Evolutionary conservation across 2,329 filamentous ascomycete genomes (phyloP).

Genomic region (Pseudonectria buxi): DNA sequence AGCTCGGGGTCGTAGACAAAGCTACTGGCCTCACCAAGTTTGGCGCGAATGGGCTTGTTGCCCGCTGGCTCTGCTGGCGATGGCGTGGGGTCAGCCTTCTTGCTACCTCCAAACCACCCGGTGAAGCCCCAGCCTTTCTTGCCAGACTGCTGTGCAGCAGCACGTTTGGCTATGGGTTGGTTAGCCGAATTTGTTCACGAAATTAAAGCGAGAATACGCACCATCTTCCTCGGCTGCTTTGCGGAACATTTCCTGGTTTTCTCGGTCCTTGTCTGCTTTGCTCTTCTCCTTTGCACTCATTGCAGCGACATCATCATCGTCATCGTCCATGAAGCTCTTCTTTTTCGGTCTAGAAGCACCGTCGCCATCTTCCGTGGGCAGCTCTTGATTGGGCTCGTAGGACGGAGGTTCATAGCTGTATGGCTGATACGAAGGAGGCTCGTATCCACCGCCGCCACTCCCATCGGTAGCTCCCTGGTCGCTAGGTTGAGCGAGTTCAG

Average conservation of each 20-base stretch:
- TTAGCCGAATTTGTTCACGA: constrained; percentile 7
- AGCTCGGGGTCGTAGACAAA: constrained; percentile 95
- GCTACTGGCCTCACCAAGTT: constrained; percentile 85
- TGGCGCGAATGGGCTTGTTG: constrained; percentile 75
- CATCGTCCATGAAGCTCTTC: constrained; percentile 75
- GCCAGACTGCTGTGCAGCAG: constrained; percentile 36
- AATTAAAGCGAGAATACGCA: constrained; percentile 30
- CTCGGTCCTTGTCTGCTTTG: constrained; percentile 63
- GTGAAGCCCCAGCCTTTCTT: constrained; percentile 75
- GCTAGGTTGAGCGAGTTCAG: constrained; percentile 12
- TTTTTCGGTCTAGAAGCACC: constrained; percentile 58
- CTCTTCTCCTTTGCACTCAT: constrained; percentile 47
- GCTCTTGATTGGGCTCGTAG: constrained; percentile 44
- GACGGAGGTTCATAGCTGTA: constrained; percentile 52
- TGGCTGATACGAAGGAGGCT: constrained; percentile 56
- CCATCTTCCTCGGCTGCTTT: constrained; percentile 74
- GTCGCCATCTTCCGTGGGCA: constrained; percentile 34
- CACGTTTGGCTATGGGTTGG: constrained; percentile 49
- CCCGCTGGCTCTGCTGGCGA: constrained; percentile 33
- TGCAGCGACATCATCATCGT: constrained; percentile 62
- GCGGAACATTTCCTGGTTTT: constrained; percentile 79
- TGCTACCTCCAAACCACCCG: constrained; percentile 75
- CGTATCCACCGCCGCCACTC: constrained; percentile 42
- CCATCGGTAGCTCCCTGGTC: constrained; percentile 17
- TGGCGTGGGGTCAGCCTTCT: constrained; percentile 39